Conservation (phyloP, 164 flowering plant species). For the Liquidambar formosana region DNA sequence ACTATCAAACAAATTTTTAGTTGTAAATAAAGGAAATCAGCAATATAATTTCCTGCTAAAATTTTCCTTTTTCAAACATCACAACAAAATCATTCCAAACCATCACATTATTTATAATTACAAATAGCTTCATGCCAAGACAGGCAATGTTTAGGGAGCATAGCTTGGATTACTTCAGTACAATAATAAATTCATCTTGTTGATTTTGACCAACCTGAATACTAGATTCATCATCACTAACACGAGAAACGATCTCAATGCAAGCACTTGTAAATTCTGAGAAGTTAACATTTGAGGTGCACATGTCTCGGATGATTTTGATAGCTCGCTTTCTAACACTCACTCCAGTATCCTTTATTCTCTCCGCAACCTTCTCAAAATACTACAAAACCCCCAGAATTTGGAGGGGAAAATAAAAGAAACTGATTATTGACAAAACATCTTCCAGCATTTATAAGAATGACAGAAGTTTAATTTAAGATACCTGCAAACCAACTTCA, state of each 20-base stretch:
- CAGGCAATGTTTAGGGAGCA: background rate
- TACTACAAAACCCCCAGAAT: slow-evolving; percentile 48
- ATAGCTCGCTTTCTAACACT: slow-evolving; percentile 98
- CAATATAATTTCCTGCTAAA: background rate
- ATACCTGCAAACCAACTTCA: slow-evolving; percentile 94
- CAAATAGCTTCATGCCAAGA: too few relatives aligned
- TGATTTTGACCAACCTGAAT: slow-evolving; percentile 63
- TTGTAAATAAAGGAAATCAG: background rate
- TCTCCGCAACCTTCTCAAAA: slow-evolving; percentile 94
- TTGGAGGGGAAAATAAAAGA: background rate
- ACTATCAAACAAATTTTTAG: background rate
- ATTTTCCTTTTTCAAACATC: too few relatives aligned
- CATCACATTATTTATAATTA: too few relatives aligned
- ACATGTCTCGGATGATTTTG: slow-evolving; percentile 94
- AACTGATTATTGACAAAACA: background rate
- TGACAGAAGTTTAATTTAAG: slow-evolving; percentile 1
- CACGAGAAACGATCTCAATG: slow-evolving; percentile 86
- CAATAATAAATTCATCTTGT: background rate
- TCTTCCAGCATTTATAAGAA: background rate
- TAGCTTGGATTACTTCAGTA: background rate
- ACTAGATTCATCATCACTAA: slow-evolving; percentile 93
- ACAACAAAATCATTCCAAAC: too few relatives aligned
- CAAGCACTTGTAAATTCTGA: slow-evolving; percentile 77
- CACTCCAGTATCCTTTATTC: slow-evolving; percentile 94
- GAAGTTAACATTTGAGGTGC: slow-evolving; percentile 76